Percentiles rank a stretch among this genome's conserved stretches.
Conservation (phyloP, 306 rosid species). For the Casuarina equisetifolia region DNA sequence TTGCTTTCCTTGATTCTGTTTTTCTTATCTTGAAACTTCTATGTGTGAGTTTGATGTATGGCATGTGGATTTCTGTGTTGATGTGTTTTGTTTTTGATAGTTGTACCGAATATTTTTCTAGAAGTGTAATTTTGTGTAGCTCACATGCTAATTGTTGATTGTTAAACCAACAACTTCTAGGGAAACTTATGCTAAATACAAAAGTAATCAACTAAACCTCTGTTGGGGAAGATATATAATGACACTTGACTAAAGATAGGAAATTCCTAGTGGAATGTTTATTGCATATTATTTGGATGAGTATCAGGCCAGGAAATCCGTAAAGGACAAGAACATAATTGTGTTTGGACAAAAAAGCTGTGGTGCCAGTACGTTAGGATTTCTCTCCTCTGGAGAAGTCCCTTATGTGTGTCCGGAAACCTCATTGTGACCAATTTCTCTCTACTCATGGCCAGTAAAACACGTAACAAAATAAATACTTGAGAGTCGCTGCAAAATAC, state of each 20-base stretch:
- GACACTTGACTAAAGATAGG: not conserved
- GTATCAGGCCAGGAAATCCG: conserved; percentile 3
- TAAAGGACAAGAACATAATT: not conserved
- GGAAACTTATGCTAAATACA: not conserved
- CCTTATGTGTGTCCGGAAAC: too few species aligned
- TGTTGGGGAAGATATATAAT: not conserved
- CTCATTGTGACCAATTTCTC: too few species aligned
- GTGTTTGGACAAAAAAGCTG: not conserved
- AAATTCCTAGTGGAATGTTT: not conserved
- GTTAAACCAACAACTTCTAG: not conserved
- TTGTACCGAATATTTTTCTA: not conserved
- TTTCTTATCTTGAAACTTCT: conserved; percentile 17
- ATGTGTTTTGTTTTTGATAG: not conserved
- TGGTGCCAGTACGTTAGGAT: too few species aligned
- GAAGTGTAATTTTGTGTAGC: not conserved
- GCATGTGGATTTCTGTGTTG: not conserved
- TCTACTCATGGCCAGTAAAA: too few species aligned
- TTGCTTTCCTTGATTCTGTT: not conserved
- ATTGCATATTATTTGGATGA: not conserved
- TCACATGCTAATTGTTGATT: not conserved
- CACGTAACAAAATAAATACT: too few species aligned
- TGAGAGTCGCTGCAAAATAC: not conserved
- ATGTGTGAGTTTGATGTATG: conserved; percentile 8
- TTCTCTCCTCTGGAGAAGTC: too few species aligned
- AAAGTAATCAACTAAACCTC: not conserved